Conservation (phyloP, 352 stramenopile species). For the Globisporangium abappressorium region DNA sequence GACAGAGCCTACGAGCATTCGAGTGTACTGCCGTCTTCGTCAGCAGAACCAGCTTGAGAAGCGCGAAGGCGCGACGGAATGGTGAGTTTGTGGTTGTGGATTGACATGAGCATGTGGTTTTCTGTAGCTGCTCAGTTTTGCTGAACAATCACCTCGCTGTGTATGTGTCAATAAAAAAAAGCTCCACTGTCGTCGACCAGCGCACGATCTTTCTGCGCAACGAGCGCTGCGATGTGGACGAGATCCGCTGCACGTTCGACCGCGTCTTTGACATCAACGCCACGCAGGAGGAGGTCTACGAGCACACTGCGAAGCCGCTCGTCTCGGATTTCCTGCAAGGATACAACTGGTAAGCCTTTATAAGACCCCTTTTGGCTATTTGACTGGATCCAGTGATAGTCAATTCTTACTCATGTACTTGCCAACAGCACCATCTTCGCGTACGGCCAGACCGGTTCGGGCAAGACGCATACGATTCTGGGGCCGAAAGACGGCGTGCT, state of each 20-base stretch:
- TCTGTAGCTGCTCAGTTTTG: background rate
- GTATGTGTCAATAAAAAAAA: conserved; percentile 9
- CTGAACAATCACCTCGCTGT: background rate
- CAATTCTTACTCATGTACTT: background rate
- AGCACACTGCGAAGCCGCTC: conserved; percentile 60
- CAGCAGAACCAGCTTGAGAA: conserved; percentile 77
- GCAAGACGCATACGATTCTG: conserved; percentile 72
- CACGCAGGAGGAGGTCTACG: conserved; percentile 68
- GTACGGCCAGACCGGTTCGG: conserved; percentile 50
- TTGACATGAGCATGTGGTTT: background rate
- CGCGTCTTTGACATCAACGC: conserved; percentile 58
- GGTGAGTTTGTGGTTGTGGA: conserved; percentile 23
- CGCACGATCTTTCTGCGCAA: conserved; percentile 59
- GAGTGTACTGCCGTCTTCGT: conserved; percentile 73
- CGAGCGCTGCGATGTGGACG: conserved; percentile 67
- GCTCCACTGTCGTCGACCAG: conserved; percentile 56
- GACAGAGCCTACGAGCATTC: conserved; percentile 42
- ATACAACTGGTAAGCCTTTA: conserved; percentile 56
- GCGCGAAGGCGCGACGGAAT: conserved; percentile 54
- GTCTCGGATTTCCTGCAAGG: conserved; percentile 66
- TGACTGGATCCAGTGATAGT: background rate
- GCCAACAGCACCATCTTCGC: conserved; percentile 45
- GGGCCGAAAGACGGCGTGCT: conserved; percentile 62
- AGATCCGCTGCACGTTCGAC: conserved; percentile 75
- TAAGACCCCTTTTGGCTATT: background rate